Conservation (phyloP, 2,329 filamentous ascomycete genomes). For the Trematosphaeria pertusa region DNA sequence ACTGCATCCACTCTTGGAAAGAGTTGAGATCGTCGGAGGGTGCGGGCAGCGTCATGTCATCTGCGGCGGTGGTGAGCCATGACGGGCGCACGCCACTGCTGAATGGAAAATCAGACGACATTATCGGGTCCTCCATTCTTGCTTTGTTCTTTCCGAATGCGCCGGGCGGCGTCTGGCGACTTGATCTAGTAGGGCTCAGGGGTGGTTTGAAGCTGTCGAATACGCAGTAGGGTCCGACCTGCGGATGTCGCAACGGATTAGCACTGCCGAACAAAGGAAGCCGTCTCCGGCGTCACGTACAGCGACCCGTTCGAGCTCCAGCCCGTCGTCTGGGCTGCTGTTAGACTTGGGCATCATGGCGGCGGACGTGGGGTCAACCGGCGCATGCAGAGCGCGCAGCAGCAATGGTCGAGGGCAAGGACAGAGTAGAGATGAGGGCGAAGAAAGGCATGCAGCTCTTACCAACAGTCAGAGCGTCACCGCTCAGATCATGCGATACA, state of each 20-base stretch:
- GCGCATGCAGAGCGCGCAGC: neutral
- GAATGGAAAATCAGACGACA: conserved; percentile 44
- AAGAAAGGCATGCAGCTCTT: neutral
- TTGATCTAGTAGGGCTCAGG: conserved; percentile 25
- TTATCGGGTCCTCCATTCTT: conserved; percentile 44
- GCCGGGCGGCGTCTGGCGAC: conserved; percentile 14
- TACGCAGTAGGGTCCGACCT: conserved; percentile 50
- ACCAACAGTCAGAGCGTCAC: neutral
- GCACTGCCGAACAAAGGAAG: conserved; percentile 19
- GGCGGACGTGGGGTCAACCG: neutral
- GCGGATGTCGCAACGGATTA: conserved; percentile 29
- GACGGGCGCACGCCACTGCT: conserved; percentile 35
- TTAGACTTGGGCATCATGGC: neutral
- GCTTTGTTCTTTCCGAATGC: conserved; percentile 13
- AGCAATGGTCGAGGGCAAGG: conserved; percentile 1
- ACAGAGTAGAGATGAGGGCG: neutral
- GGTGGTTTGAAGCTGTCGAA: conserved; percentile 44
- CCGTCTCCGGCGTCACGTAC: conserved; percentile 37
- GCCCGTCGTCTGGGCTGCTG: conserved; percentile 39
- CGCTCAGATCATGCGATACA: conserved; percentile 8
- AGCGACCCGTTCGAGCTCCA: conserved; percentile 48
- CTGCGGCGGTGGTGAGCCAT: conserved; percentile 43
- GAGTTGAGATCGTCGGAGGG: conserved; percentile 40
- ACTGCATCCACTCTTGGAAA: conserved; percentile 58
- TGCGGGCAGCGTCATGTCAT: conserved; percentile 41